Evolutionary conservation across 352 stramenopile genomes (phyloP).

Genomic region (Pythium plurisporium): DNA sequence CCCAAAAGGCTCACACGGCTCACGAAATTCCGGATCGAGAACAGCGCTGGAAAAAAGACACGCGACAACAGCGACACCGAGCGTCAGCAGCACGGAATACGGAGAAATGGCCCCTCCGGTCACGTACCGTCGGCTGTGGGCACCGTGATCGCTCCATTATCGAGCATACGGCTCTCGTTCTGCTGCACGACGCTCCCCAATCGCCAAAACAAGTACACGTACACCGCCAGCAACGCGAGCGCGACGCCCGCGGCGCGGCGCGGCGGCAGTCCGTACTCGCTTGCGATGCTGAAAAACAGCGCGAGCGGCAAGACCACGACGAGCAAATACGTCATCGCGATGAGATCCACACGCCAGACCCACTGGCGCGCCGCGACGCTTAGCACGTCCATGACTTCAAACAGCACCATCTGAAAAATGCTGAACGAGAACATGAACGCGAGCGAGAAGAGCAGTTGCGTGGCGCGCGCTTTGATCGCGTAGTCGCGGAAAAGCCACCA

Average conservation of each 20-base stretch:
- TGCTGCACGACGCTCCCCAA: constrained; percentile 52
- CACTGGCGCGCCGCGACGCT: constrained; percentile 55
- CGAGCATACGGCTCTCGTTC: constrained; percentile 16
- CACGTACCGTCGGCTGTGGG: constrained; percentile 44
- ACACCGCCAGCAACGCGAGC: constrained; percentile 31
- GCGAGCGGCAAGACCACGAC: constrained; percentile 70
- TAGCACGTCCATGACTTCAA: constrained; percentile 75
- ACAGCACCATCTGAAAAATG: constrained; percentile 79
- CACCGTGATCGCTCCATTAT: neutral
- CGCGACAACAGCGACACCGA: neutral
- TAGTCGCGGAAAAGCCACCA: constrained; percentile 86
- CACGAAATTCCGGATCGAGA: constrained; percentile 79
- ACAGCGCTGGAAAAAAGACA: constrained; percentile 55
- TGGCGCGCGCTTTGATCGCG: constrained; percentile 49
- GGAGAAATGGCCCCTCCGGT: too few species aligned
- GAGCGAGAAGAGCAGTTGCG: constrained; percentile 66
- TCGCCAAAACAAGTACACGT: constrained; percentile 76
- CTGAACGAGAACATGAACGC: constrained; percentile 76
- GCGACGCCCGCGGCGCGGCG: constrained; percentile 25
- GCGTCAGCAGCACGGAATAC: too few species aligned
- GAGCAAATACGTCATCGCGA: constrained; percentile 73
- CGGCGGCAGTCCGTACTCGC: constrained; percentile 45
- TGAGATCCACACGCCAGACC: constrained; percentile 71
- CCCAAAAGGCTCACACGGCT: constrained; percentile 77
- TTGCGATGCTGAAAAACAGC: constrained; percentile 70